Evolutionary conservation across 352 stramenopile species (phyloP), one percentile per base, ranked within the genome.

Genomic region (Phytophthora pluvialis): DNA sequence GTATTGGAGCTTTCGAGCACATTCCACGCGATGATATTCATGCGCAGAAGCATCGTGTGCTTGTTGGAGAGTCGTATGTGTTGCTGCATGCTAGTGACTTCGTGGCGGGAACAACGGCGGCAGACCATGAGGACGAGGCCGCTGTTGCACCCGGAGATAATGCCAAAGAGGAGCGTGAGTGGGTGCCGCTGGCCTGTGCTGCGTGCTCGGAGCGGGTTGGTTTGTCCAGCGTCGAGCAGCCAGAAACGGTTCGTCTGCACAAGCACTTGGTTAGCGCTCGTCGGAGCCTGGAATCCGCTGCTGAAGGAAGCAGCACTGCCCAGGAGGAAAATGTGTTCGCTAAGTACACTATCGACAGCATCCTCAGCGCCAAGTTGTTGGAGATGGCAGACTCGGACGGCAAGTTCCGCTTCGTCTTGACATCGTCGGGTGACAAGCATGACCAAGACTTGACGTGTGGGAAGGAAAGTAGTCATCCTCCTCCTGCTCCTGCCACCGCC

Each of bases 1-100:
- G 83, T 7, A 80, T 90, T 49, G 86, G 86, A 38, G 86, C 80
- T 3, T 94, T 94, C 60, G 83, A 93, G 58, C 81, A 94, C 42
- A 82, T 94, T 56, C 84, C 86, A 4, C 73, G 81, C 0, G 83
- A 93, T 33, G 75, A 76, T 44, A 93, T 95, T 46, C 64, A 80
- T 16, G 79, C 84, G 2, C 75, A 88, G 11, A 26, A 49, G 16
- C 54, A 55, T 5, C 79, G 84, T 13, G 62, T 92, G 11, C 84
- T 86, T 44, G 79, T 95, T 26, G 84, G 81, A 1, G 80, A 91
- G 58, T 78, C 81, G 0, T 81, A 86, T 42, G 56, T 95, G 1
- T 55, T 95, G 28, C 11, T 95, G 11, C 84, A 95, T 40, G 61
- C 60, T 26, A 51, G 54, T 28, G 77, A 94, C 48, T 58, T 90